These are phyloP conservation scores for Zygosaccharomyces bisporus DNA, from an alignment of 805 yeast species.

Conservation along the genomic window DNA sequence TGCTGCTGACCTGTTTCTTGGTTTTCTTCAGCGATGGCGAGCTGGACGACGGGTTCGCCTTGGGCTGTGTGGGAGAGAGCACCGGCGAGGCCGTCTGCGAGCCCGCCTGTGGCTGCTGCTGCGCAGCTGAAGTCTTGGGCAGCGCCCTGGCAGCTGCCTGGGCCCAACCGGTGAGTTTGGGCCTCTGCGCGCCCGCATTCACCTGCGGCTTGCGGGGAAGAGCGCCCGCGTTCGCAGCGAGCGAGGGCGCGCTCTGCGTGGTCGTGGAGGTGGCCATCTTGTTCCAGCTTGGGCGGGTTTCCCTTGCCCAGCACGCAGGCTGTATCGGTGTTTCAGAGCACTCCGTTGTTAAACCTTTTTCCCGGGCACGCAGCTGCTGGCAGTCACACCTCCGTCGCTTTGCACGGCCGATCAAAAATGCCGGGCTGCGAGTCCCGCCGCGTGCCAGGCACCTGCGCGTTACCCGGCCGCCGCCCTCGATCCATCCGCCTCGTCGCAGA, in stretches of 20 bases:
- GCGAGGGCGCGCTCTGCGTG: conserved; percentile 4
- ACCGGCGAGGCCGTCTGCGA: neutral
- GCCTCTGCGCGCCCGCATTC: conserved; percentile 10
- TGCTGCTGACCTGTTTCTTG: conserved; percentile 3
- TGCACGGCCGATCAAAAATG: too few relatives aligned
- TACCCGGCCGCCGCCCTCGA: too few relatives aligned
- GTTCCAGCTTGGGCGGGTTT: conserved; percentile 1
- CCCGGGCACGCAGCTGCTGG: too few relatives aligned
- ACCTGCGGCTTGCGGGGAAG: conserved; percentile 4
- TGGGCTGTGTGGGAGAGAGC: neutral
- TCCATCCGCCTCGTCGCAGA: too few relatives aligned
- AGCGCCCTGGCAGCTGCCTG: conserved; percentile 33
- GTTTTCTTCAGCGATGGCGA: neutral
- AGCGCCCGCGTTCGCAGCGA: conserved; percentile 4
- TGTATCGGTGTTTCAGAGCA: neutral
- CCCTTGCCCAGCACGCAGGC: neutral
- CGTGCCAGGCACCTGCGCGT: too few relatives aligned
- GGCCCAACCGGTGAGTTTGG: conserved; percentile 34
- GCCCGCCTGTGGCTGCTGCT: conserved; percentile 9
- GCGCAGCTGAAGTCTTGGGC: conserved; percentile 19
- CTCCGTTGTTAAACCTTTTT: neutral
- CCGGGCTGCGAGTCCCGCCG: too few relatives aligned
- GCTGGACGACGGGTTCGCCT: neutral
- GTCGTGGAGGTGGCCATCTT: conserved; percentile 7
- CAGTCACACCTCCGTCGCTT: too few relatives aligned